phyloP scores from a whole-genome alignment of 2,329 filamentous ascomycete species.

The Sporothrix brunneoviolacea region DNA sequence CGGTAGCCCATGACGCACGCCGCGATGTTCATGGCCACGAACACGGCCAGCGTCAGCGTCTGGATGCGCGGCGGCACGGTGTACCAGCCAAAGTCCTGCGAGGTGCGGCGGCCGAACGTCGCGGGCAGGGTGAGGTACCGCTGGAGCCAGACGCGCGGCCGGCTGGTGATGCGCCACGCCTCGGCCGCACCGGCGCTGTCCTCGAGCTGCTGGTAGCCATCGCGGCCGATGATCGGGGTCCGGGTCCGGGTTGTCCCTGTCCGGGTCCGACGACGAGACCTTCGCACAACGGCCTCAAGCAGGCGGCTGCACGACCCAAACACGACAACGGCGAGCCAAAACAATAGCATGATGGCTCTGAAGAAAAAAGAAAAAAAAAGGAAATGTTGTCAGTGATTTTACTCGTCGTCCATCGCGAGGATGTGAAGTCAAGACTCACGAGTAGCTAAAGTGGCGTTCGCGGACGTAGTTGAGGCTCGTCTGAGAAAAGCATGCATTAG shows the following conservation, averaged over 20 bases:
- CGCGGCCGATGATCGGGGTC: background rate
- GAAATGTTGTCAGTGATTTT: too few relatives aligned
- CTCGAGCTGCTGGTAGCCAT: background rate
- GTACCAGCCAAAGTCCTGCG: conserved; percentile 35
- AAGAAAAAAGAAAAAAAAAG: too few relatives aligned
- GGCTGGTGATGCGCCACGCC: too few relatives aligned
- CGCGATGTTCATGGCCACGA: conserved; percentile 14
- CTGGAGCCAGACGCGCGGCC: conserved; percentile 9
- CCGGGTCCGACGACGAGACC: background rate
- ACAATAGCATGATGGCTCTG: conserved; percentile 25
- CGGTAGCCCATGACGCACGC: conserved; percentile 16
- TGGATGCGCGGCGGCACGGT: conserved; percentile 20
- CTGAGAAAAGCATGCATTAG: too few relatives aligned
- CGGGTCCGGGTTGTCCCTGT: too few relatives aligned
- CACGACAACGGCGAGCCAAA: conserved; percentile 32
- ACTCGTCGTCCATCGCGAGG: too few relatives aligned
- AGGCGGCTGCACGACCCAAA: conserved; percentile 17
- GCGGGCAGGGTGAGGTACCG: conserved; percentile 21
- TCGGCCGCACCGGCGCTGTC: background rate
- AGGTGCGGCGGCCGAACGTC: conserved; percentile 36
- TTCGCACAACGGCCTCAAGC: background rate
- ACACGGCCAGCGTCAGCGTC: conserved; percentile 14
- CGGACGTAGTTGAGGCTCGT: conserved; percentile 30
- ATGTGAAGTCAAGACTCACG: conserved; percentile 22
- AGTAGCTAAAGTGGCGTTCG: conserved; percentile 30